Conservation (phyloP, 2,329 filamentous ascomycete species). For the Fusarium staphyleae region DNA sequence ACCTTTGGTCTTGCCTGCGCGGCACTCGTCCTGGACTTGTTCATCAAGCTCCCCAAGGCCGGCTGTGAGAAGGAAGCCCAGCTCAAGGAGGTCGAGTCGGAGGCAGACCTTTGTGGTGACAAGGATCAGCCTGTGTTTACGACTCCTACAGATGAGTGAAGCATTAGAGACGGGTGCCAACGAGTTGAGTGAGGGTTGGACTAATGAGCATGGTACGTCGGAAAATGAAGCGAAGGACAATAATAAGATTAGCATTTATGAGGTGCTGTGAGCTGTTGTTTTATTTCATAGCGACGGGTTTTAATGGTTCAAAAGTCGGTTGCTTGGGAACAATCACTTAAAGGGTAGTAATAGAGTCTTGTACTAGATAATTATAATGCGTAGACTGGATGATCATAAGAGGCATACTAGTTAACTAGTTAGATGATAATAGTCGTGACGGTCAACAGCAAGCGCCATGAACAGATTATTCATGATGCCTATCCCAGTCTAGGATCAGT, state of each 20-base stretch:
- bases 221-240: not conserved
- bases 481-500: too few species aligned
- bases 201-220: too few species aligned
- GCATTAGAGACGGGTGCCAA: not conserved
- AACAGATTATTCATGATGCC: too few species aligned
- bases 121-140: slow-evolving; percentile 1
- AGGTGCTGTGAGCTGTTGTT: not conserved
- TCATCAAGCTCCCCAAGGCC: slow-evolving; percentile 38
- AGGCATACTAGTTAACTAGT: too few species aligned
- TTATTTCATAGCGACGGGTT: not conserved
- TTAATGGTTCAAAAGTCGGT: not conserved
- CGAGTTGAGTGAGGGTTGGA: not conserved
- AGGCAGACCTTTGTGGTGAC: slow-evolving; percentile 1
- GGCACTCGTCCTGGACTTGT: slow-evolving; percentile 53
- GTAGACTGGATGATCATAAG: too few species aligned
- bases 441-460: too few species aligned
- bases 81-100: slow-evolving; percentile 12
- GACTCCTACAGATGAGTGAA: slow-evolving; percentile 1
- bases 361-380: too few species aligned
- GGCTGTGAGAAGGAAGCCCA: slow-evolving; percentile 28
- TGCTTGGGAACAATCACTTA: not conserved
- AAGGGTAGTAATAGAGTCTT: too few species aligned
- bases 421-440: too few species aligned
- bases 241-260: not conserved
- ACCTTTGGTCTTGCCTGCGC: slow-evolving; percentile 58